Evolutionary conservation across 2,329 filamentous ascomycete genomes (phyloP), one percentile per base, ranked within the genome.

Genomic region (Boeremia lycopersici): DNA sequence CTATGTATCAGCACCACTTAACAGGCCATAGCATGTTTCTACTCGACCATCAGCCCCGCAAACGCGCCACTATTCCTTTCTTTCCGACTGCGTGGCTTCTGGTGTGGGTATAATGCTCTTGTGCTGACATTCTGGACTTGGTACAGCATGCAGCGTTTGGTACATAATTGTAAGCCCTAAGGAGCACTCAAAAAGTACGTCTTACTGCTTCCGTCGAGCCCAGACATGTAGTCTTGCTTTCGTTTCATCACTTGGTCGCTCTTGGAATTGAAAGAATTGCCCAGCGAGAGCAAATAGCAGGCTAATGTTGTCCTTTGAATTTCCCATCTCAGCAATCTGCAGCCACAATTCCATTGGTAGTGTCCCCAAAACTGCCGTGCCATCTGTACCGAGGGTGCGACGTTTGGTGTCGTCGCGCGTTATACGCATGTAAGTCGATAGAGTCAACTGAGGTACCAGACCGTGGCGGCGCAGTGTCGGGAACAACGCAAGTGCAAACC

Each of bases 401-500:
- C 30, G 15, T 33, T 26, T 13, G 6, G 34, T 42, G 26, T 38
- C 44, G 48, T 62, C 50, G 28, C 50, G 52, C 28, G 55, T 58
- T 36, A 74, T 68, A 50, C 65, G 62, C n/a, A 62, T 48, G 39
- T 64, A 64, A 8, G 67, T 72, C 15, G 56, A 41, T 1, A 51
- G 38, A 4, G 68, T 69, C 30, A 75, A 63, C 13, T 62, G 53
- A n/a, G 71, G 71, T 7, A 65, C 64, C 4, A 74, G 58, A 29
- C 66, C 72, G 40, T 76, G 74, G 12, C 67, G 65, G 45, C 72
- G 70, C 6, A 82, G 68, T 3, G 77, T 68, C 5, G 76, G 75
- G 57, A 81, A 81, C 36, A 77, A 73, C 42, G 78, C 78, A 30
- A 82, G 73, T 2, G 76, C 77, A 44, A 82, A 75, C 30, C 74